These are phyloP conservation scores for Podospora bellae-mahoneyi DNA, from an alignment of 495 filamentous ascomycete genomes.

Conservation along the genomic window DNA sequence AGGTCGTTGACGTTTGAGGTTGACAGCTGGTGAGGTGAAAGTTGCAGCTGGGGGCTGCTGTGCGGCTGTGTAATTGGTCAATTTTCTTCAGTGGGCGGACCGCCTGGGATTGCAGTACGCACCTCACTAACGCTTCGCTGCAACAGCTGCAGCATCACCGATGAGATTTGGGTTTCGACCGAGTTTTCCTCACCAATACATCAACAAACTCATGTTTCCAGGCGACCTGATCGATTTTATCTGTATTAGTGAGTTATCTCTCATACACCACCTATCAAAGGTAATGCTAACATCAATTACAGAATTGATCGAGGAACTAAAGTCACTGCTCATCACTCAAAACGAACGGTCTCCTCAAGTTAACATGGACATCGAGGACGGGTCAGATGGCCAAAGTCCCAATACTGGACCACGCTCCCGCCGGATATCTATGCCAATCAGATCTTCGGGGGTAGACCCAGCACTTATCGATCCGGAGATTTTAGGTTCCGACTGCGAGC, in stretches of 20 bases:
- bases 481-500: neutral
- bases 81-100: neutral
- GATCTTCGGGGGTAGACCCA: neutral
- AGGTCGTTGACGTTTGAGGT: neutral
- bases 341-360: neutral
- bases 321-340: no score
- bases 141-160: neutral
- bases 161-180: neutral
- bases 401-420: neutral
- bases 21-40: neutral
- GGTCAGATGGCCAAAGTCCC: neutral
- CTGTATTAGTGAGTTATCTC: neutral
- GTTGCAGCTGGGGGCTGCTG: neutral
- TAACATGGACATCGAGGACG: neutral
- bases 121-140: neutral
- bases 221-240: neutral
- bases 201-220: neutral
- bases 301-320: no score
- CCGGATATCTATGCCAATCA: neutral
- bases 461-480: neutral
- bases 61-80: neutral
- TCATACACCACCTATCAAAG: neutral
- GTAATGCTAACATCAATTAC: no score
- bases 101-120: neutral
- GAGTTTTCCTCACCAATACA: neutral